phyloP scores from a whole-genome alignment of 257 asterid genomes.

The Gentiana macrophylla region DNA sequence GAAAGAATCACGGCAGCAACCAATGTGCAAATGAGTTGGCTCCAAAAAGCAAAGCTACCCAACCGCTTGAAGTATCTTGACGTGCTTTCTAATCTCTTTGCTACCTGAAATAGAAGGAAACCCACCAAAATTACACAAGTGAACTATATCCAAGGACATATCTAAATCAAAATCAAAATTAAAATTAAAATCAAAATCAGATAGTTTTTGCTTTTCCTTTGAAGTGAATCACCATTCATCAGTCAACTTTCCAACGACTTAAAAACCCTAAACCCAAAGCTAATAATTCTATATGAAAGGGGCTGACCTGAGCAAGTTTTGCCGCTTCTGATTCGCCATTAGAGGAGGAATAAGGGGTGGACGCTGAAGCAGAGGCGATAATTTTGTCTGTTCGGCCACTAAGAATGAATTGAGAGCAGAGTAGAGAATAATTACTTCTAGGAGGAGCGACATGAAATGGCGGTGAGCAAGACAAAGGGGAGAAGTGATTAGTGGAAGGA shows the following conservation, averaged over 20 bases:
- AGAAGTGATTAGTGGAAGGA: slow-evolving; percentile 9
- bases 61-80: slow-evolving; percentile 80
- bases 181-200: background rate
- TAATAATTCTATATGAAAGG: slow-evolving; percentile 13
- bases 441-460: slow-evolving; percentile 30
- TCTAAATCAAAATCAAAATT: no score
- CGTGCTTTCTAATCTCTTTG: slow-evolving; percentile 78
- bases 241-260: slow-evolving; percentile 6
- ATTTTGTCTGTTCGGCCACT: slow-evolving; percentile 16
- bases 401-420: slow-evolving; percentile 28
- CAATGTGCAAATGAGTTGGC: slow-evolving; percentile 73
- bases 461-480: slow-evolving; percentile 19
- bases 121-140: no score
- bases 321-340: slow-evolving; percentile 64
- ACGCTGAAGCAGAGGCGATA: slow-evolving; percentile 35
- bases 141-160: no score
- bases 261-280: slow-evolving; percentile 29
- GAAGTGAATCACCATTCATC: background rate
- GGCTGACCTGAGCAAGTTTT: slow-evolving; percentile 78
- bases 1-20: slow-evolving; percentile 89
- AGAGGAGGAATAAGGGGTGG: slow-evolving; percentile 40
- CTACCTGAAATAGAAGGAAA: slow-evolving; percentile 33
- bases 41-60: slow-evolving; percentile 97
- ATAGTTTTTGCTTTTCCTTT: background rate
- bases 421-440: slow-evolving; percentile 17